A percentile compares a stretch with the other conserved stretches of the same genome.
Conservation (phyloP, 1,284 basidiomycete genomes). For the Marasmius oreades region DNA sequence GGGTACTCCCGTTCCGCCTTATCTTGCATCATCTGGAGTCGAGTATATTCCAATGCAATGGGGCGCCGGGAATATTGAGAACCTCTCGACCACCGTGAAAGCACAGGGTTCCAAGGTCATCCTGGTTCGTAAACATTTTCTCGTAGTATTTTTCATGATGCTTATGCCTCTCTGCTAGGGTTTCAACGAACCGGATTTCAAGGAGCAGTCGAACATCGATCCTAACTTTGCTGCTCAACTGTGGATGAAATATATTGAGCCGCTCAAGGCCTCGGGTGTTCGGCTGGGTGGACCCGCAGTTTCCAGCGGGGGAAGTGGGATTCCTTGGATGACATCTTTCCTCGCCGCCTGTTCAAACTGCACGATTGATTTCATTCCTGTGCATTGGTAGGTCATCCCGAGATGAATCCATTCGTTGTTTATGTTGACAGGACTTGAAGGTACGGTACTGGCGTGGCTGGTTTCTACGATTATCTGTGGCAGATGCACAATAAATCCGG, state of each 20-base stretch:
- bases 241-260: conserved; percentile 64
- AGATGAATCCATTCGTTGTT: not conserved
- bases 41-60: conserved; percentile 50
- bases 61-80: conserved; percentile 37
- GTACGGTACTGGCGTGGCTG: conserved; percentile 50
- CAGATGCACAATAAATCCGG: conserved; percentile 42
- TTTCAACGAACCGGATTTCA: conserved; percentile 60
- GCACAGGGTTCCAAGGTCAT: conserved; percentile 37
- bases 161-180: conserved; percentile 23
- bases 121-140: conserved; percentile 28
- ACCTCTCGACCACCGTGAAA: conserved; percentile 33
- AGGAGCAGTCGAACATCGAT: conserved; percentile 58
- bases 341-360: conserved; percentile 48
- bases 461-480: conserved; percentile 52
- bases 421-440: conserved; percentile 18
- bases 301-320: conserved; percentile 53
- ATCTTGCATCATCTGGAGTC: conserved; percentile 37
- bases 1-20: conserved; percentile 36
- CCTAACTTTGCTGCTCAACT: conserved; percentile 49
- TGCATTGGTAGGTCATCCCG: conserved; percentile 31
- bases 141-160: not conserved
- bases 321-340: conserved; percentile 55
- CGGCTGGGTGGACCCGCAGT: conserved; percentile 63
- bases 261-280: conserved; percentile 50
- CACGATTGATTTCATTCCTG: conserved; percentile 42